Conservation (phyloP, 148 eudicot species). For the Amaranthus hypochondriacus region DNA sequence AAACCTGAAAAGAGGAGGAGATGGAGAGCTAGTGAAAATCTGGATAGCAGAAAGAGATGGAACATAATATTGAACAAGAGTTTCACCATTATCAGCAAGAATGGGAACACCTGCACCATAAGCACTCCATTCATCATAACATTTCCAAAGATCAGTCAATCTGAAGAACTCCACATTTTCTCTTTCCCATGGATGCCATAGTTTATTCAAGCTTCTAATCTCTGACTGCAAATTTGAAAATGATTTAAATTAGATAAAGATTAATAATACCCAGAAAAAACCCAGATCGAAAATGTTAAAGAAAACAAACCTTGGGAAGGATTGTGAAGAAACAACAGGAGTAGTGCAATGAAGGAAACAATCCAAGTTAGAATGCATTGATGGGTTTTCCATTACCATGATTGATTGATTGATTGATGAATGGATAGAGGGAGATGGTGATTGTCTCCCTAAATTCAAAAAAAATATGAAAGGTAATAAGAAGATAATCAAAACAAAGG, state of each 20-base stretch:
- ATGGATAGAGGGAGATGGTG: constrained; percentile 3
- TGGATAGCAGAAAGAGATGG: constrained; percentile 94
- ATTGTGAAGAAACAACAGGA: constrained; percentile 68
- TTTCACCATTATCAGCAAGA: constrained; percentile 34
- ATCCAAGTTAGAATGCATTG: constrained; percentile 68
- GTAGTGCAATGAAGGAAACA: constrained; percentile 73
- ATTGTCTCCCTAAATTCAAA: constrained; percentile 21
- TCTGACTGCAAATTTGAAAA: constrained; percentile 48
- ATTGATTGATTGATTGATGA: constrained; percentile 2
- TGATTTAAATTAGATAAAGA: neutral
- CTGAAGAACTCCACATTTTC: constrained; percentile 73
- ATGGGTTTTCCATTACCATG: constrained; percentile 48
- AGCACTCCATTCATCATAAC: constrained; percentile 93
- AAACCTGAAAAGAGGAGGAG: constrained; percentile 61
- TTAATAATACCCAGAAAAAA: no score
- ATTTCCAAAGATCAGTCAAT: constrained; percentile 75
- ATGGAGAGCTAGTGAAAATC: constrained; percentile 71
- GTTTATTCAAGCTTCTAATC: constrained; percentile 58
- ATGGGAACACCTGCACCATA: constrained; percentile 96
- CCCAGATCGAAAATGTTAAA: neutral
- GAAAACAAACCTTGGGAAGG: constrained; percentile 58
- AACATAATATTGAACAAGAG: constrained; percentile 80
- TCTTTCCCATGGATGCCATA: constrained; percentile 94
- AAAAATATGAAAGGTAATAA: neutral
- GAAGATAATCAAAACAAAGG: constrained; percentile 7